Conservation (phyloP, 495 filamentous ascomycete species). For the Lepidopterella palustris region DNA sequence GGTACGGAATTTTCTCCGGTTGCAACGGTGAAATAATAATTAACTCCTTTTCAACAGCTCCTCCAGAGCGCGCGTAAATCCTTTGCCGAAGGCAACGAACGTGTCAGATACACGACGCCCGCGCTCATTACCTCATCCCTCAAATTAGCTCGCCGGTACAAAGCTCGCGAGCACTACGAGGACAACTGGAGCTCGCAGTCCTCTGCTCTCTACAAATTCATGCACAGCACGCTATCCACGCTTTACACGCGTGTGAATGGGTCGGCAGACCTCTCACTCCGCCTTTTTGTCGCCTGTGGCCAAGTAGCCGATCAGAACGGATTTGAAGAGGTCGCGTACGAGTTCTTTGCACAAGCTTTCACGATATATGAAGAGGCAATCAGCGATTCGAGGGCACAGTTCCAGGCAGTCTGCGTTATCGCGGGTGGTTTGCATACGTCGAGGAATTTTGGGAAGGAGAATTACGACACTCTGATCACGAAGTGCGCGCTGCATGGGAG, state of each 20-base stretch:
- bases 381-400: slow-evolving; percentile 90
- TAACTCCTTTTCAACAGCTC: slow-evolving; percentile 49
- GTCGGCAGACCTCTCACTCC: slow-evolving; percentile 76
- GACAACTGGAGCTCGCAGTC: slow-evolving; percentile 92
- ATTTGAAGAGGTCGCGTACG: slow-evolving; percentile 92
- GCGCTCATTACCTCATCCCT: slow-evolving; percentile 85
- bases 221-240: slow-evolving; percentile 79
- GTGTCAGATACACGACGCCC: slow-evolving; percentile 90
- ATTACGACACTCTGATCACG: slow-evolving; percentile 96
- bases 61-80: slow-evolving; percentile 84
- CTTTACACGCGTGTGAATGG: slow-evolving; percentile 83
- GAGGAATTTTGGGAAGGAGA: slow-evolving; percentile 85
- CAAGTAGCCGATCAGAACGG: slow-evolving; percentile 89
- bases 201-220: slow-evolving; percentile 86
- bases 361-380: slow-evolving; percentile 96
- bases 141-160: slow-evolving; percentile 83
- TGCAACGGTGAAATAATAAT: slow-evolving; percentile 2
- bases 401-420: slow-evolving; percentile 94
- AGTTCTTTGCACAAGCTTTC: slow-evolving; percentile 97
- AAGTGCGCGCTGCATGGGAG: slow-evolving; percentile 95
- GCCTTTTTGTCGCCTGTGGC: slow-evolving; percentile 83
- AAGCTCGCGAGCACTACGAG: slow-evolving; percentile 85
- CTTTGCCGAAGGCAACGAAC: slow-evolving; percentile 87
- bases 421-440: slow-evolving; percentile 81
- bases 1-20: slow-evolving; percentile 36